Conservation (phyloP, 164 flowering plant genomes). For the Tetracentron sinense region DNA sequence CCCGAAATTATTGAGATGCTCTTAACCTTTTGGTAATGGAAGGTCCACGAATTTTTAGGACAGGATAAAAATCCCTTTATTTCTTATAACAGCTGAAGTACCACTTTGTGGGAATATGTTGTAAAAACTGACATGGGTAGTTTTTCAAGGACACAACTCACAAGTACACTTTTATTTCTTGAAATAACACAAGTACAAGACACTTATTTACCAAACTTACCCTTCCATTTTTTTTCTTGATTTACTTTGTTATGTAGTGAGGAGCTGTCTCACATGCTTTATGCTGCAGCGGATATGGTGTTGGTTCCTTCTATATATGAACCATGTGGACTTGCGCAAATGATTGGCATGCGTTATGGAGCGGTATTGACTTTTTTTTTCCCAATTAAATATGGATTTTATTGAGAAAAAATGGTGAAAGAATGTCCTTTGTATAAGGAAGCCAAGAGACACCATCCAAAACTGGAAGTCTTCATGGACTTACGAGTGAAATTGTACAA, state of each 20-base stretch:
- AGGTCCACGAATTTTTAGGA: too few species aligned
- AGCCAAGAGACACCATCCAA: too few species aligned
- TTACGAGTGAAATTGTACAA: too few species aligned
- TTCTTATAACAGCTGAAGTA: too few species aligned
- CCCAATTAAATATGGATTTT: too few species aligned
- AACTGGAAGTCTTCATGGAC: too few species aligned
- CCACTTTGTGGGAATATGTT: background rate
- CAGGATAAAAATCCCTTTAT: too few species aligned
- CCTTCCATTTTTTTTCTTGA: background rate
- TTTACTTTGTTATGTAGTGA: slow-evolving; percentile 36
- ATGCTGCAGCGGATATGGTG: slow-evolving; percentile 73
- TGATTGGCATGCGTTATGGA: slow-evolving; percentile 80
- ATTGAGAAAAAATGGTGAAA: too few species aligned
- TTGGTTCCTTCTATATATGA: slow-evolving; percentile 70
- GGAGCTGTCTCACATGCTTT: slow-evolving; percentile 68
- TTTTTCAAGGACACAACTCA: background rate
- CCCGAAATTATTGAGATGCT: background rate
- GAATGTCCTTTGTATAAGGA: too few species aligned
- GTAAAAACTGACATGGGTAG: background rate
- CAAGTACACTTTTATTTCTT: background rate
- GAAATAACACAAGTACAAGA: background rate
- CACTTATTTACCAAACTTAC: background rate
- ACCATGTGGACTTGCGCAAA: slow-evolving; percentile 73
- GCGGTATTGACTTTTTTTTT: slow-evolving; percentile 33
- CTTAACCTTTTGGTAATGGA: background rate